These are phyloP conservation scores for Calonectria pseudoreteaudii DNA, from an alignment of 2,329 filamentous ascomycete species.

Conservation along the genomic window DNA sequence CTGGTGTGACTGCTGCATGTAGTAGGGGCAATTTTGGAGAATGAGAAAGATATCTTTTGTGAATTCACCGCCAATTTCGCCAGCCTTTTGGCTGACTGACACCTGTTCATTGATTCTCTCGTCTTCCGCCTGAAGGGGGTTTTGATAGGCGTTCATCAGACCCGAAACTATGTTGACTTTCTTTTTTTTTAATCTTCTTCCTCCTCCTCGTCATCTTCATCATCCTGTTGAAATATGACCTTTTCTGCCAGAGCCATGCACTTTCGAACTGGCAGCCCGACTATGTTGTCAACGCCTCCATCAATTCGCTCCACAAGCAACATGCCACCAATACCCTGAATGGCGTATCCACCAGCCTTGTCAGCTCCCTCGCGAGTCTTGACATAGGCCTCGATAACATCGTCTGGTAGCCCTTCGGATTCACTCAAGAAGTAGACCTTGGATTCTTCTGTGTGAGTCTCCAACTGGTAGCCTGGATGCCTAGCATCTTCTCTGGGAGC, in stretches of 20 bases:
- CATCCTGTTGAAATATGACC: conserved; percentile 81
- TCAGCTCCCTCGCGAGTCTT: conserved; percentile 91
- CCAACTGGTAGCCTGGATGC: conserved; percentile 87
- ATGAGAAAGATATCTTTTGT: not conserved
- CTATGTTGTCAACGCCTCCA: conserved; percentile 92
- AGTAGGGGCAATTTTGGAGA: not conserved
- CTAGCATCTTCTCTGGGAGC: conserved; percentile 83
- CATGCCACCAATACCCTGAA: conserved; percentile 89
- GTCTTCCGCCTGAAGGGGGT: not conserved
- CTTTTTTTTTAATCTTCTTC: conserved; percentile 52
- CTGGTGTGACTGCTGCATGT: not conserved
- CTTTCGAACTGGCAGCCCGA: conserved; percentile 85
- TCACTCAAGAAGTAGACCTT: conserved; percentile 85
- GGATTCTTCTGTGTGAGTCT: conserved; percentile 89
- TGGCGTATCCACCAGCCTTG: conserved; percentile 95
- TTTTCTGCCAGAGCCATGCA: conserved; percentile 87
- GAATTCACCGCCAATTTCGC: not conserved
- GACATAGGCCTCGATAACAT: conserved; percentile 83
- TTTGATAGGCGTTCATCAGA: not conserved
- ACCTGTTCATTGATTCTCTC: not conserved
- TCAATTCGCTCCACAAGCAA: conserved; percentile 90
- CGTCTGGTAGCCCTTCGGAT: conserved; percentile 72
- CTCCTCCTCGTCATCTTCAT: conserved; percentile 66
- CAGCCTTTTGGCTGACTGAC: not conserved
- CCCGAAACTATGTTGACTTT: not conserved